Base-by-base conservation (phyloP, 2,329 filamentous ascomycete genomes). In the Thyridium curvatum region DNA sequence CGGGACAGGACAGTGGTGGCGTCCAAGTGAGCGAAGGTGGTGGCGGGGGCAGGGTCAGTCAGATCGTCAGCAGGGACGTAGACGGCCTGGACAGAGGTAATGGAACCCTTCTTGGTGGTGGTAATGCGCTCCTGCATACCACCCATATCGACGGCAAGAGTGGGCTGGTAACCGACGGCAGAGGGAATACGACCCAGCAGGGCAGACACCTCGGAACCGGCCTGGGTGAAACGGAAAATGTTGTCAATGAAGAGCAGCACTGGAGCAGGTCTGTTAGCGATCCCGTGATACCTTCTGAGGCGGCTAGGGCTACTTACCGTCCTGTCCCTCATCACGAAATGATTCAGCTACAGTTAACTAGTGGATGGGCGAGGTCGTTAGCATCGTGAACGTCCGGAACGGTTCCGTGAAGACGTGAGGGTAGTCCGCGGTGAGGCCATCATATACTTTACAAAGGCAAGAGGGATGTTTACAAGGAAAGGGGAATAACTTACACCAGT, bases 31-130 rank as follows among this genome's bases (percentile, higher is more conserved):
- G 93, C 93, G 74, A 98, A 98, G 70, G 93, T 98, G 70, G 93
- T 97, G 68, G 93, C 93, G 58, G 93, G 93, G 56, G 93, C 93
- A 74, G 93, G 93, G 77, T 98, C 93, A 77, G 93, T 98, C 87
- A 98, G 84, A 86, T 98, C 93, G 72, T 98, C 93, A 85, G 93
- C 93, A 69, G 93, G 93, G 71, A 98, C 93, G 79, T 98, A 98
- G 72, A 98, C 93, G 71, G 93, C 93, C 83, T 98, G 93, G 71
- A 98, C 93, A 56, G 93, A 98, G 57, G 93, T 98, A 73, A 98
- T 98, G 66, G 93, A 97, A 65, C 93, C 93, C 84, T 97, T 95
- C 68, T 84, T 90, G 72, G 93, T 98, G 68, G 93, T 98, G 69
- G 93, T 98, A 62, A 98, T 98, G 81, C 93, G 91, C 76, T 98